A percentile compares a stretch with the other conserved stretches of the same genome.
These are phyloP conservation scores for Cercospora brassicicola DNA, from an alignment of 2,329 filamentous ascomycete species.

Conservation along the genomic window DNA sequence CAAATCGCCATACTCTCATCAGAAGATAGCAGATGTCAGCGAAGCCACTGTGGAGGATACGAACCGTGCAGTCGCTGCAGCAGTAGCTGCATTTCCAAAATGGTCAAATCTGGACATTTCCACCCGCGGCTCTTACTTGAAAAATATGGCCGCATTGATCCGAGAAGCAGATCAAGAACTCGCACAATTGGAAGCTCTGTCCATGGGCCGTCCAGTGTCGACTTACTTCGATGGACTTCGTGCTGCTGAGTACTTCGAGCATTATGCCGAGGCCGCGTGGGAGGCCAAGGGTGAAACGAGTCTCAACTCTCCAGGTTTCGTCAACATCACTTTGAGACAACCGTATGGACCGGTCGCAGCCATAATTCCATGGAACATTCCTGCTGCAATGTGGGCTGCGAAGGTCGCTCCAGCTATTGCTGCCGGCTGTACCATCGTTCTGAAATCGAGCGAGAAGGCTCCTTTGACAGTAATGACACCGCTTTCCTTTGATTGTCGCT, in stretches of 20 bases:
- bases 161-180: slow-evolving; percentile 45
- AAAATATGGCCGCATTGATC: slow-evolving; percentile 50
- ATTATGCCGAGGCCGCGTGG: slow-evolving; percentile 48
- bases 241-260: slow-evolving; percentile 42
- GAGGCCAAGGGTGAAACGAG: slow-evolving; percentile 48
- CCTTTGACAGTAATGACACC: slow-evolving; percentile 5
- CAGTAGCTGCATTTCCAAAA: slow-evolving; percentile 63
- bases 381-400: slow-evolving; percentile 72
- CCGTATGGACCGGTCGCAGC: slow-evolving; percentile 41
- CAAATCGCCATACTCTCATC: slow-evolving; percentile 46
- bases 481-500: not conserved
- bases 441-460: slow-evolving; percentile 43
- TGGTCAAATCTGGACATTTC: slow-evolving; percentile 55
- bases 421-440: slow-evolving; percentile 54
- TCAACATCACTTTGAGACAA: slow-evolving; percentile 43
- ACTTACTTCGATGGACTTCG: slow-evolving; percentile 43
- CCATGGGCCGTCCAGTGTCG: slow-evolving; percentile 49
- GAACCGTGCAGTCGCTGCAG: slow-evolving; percentile 68
- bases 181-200: slow-evolving; percentile 47
- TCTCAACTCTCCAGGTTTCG: slow-evolving; percentile 51
- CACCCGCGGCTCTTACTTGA: slow-evolving; percentile 46
- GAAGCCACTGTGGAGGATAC: slow-evolving; percentile 67
- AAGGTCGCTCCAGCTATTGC: slow-evolving; percentile 69
- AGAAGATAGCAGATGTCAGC: slow-evolving; percentile 57
- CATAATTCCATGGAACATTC: slow-evolving; percentile 81